Base-by-base conservation (phyloP, 345 rosid genomes). In the Cardamine resedifolia region DNA sequence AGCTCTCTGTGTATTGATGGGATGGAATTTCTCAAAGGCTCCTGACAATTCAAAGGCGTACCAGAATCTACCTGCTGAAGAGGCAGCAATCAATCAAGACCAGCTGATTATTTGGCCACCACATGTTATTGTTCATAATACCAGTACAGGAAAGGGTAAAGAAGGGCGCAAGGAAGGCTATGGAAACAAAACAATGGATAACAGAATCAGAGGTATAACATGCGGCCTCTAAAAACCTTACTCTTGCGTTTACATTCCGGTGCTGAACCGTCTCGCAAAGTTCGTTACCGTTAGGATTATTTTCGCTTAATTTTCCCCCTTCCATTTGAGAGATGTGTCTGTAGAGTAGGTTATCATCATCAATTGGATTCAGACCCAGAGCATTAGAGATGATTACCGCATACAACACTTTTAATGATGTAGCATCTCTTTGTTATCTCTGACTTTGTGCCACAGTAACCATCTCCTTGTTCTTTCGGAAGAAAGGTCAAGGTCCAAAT, bases 81-180 rank as follows among this genome's bases (percentile, higher is more conserved):
- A 84, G 81, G 96, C 90, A 80, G 83, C 90, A 51, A 81, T 83
- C 70, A 88, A 87, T 81, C 97, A 66, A 82, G 92, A 90, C 68
- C 97, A 92, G 85, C 81, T 92, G 78, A 86, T 92, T 79, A 67
- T 96, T 76, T 96, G 99, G 99, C 99, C 99, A 33, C 99, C 99
- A 28, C 64, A 79, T 81, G 92, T 96, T 79, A 85, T 96, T 70
- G 80, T 96, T 80, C 97, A 90, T 77, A 96, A 96, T 78, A 96
- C 99, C 30, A 69, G 85, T 72, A 92, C 96, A 36, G 99, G 98
- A 69, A 96, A 87, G 82, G 86, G 94, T 78, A 92, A 88, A 81
- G 99, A 96, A 60, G 92, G 96, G 43, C 96, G 95, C 72, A 76
- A 89, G 85, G 99, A 96, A 81, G 99, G 99, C 83, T 82, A 83